A percentile compares a stretch with the other conserved stretches of the same genome.
These are phyloP conservation scores for Fusarium sp. DNA, from an alignment of 2,329 filamentous ascomycete species.

Conservation along the genomic window DNA sequence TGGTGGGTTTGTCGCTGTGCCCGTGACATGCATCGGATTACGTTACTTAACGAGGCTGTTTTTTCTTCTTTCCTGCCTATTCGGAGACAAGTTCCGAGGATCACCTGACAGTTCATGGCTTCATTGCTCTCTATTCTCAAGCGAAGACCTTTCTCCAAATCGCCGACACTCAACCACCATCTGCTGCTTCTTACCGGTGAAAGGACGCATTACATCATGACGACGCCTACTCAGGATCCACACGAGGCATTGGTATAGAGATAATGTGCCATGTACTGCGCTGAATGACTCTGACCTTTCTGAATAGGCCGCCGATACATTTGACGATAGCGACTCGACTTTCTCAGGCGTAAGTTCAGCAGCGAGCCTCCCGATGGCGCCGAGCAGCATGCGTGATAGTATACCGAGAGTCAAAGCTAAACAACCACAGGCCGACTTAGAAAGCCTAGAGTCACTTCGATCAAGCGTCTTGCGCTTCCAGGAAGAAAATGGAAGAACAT, in stretches of 20 bases:
- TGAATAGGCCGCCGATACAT: background rate
- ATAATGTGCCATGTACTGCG: too few species aligned
- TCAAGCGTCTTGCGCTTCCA: slow-evolving; percentile 3
- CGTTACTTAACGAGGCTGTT: background rate
- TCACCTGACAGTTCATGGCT: background rate
- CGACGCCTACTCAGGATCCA: background rate
- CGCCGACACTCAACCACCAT: background rate
- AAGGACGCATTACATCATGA: background rate
- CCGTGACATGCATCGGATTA: background rate
- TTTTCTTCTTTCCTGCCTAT: background rate
- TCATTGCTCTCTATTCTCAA: background rate
- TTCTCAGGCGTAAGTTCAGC: background rate
- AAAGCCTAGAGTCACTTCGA: slow-evolving; percentile 6
- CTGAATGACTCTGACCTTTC: too few species aligned
- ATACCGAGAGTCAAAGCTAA: background rate
- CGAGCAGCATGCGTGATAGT: fast-evolving
- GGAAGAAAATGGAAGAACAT: slow-evolving; percentile 8
- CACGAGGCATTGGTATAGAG: background rate
- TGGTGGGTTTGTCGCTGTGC: slow-evolving; percentile 3
- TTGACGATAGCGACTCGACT: background rate
- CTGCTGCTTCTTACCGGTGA: fast-evolving
- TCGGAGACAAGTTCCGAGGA: background rate
- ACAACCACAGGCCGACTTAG: background rate
- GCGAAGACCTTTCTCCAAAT: fast-evolving
- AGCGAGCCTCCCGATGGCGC: fast-evolving